These are phyloP conservation scores for Astragalus glycyphyllos DNA, from an alignment of 306 rosid genomes.

Conservation along the genomic window DNA sequence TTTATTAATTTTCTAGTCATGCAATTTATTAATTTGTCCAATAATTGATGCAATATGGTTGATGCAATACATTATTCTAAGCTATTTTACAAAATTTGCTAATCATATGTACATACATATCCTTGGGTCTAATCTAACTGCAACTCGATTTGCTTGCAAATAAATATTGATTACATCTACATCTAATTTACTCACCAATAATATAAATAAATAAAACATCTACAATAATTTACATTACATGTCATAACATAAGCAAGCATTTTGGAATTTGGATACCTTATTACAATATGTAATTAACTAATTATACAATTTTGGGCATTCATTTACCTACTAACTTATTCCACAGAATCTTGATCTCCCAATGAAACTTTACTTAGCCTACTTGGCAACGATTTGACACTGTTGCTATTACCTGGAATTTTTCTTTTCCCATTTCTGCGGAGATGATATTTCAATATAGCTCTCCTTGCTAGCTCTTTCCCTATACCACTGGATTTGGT, in stretches of 20 bases:
- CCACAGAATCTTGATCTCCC: constrained; percentile 61
- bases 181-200: neutral
- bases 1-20: no score
- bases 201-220: neutral
- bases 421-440: constrained; percentile 53
- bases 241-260: constrained; percentile 27
- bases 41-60: constrained; percentile 4
- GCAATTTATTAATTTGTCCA: constrained; percentile 1
- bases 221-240: neutral
- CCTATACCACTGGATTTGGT: constrained; percentile 51
- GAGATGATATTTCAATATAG: constrained; percentile 60
- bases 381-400: constrained; percentile 60
- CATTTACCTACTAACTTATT: constrained; percentile 43
- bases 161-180: constrained; percentile 20
- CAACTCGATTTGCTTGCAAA: constrained; percentile 13
- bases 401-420: constrained; percentile 41
- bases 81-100: constrained; percentile 34
- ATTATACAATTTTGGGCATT: constrained; percentile 29
- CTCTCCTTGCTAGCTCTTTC: constrained; percentile 71
- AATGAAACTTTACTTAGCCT: constrained; percentile 78
- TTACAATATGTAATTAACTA: constrained; percentile 18
- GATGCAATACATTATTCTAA: constrained; percentile 2
- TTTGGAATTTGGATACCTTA: constrained; percentile 34
- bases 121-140: neutral
- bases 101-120: constrained; percentile 11